phyloP scores from a whole-genome alignment of 169 alveolate genomes.

The Toxoplasma gondii region DNA sequence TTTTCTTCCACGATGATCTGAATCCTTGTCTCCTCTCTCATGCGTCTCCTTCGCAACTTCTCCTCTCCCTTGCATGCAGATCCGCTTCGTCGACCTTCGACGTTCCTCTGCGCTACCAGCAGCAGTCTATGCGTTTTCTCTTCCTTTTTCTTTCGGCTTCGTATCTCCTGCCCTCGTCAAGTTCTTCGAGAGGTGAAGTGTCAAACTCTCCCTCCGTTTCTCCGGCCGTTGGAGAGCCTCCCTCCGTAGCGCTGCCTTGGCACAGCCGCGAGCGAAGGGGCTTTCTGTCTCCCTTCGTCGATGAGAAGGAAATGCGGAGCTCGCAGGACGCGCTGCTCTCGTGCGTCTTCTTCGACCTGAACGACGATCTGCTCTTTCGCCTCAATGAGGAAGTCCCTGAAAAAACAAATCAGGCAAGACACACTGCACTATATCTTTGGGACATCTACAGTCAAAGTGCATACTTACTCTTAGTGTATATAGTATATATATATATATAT shows the following conservation, averaged over 20 bases:
- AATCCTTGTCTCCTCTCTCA: too few relatives aligned
- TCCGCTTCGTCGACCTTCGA: background rate
- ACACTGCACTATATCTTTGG: background rate
- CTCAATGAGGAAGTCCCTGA: background rate
- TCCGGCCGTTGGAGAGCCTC: background rate
- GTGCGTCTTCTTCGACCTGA: constrained; percentile 63
- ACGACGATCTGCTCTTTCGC: constrained; percentile 53
- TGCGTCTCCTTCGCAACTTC: too few relatives aligned
- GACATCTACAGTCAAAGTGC: background rate
- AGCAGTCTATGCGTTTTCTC: constrained; percentile 27
- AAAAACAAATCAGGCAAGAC: background rate
- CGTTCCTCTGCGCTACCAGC: background rate
- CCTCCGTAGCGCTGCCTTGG: background rate
- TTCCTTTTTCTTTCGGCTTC: constrained; percentile 12
- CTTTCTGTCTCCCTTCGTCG: background rate
- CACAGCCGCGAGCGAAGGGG: background rate
- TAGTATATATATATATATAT: background rate
- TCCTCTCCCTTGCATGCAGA: too few relatives aligned
- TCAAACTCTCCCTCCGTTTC: background rate
- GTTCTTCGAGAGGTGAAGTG: too few relatives aligned
- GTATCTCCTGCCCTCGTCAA: background rate
- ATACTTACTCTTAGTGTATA: background rate
- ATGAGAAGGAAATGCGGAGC: background rate
- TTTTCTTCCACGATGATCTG: too few relatives aligned
- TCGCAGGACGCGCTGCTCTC: constrained; percentile 28